A percentile compares a stretch with the other conserved stretches of the same genome.
phyloP scores from a whole-genome alignment of 2,329 filamentous ascomycete genomes.

The Cercospora berteroae region DNA sequence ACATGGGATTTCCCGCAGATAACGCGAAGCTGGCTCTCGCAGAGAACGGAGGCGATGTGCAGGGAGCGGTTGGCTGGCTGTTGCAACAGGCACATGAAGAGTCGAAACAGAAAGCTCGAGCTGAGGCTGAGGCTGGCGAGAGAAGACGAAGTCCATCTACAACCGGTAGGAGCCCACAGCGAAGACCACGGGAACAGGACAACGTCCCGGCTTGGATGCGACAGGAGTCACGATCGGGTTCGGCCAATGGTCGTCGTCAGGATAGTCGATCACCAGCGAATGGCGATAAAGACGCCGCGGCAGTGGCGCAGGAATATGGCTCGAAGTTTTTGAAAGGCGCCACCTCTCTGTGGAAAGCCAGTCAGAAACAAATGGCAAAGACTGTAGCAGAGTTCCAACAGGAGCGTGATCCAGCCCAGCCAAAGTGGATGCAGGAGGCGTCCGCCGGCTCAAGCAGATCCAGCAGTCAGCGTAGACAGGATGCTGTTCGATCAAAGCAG shows the following conservation, averaged over 20 bases:
- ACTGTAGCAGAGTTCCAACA: constrained; percentile 81
- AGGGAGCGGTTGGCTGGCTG: constrained; percentile 83
- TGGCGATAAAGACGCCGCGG: constrained; percentile 71
- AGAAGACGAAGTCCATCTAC: constrained; percentile 22
- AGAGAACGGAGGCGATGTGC: constrained; percentile 78
- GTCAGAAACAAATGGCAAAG: constrained; percentile 88
- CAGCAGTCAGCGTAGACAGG: constrained; percentile 33
- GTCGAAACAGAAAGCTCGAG: constrained; percentile 65
- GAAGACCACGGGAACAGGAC: constrained; percentile 37
- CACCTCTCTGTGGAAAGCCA: constrained; percentile 90
- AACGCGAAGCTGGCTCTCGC: constrained; percentile 77
- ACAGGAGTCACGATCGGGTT: constrained; percentile 51
- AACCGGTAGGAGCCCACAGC: constrained; percentile 26
- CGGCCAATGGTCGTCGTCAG: constrained; percentile 46
- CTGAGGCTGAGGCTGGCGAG: constrained; percentile 33
- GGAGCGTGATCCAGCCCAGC: constrained; percentile 76
- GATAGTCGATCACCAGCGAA: constrained; percentile 55
- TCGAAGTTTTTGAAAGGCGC: constrained; percentile 87
- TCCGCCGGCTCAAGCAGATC: constrained; percentile 31
- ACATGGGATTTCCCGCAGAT: constrained; percentile 89
- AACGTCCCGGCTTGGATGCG: constrained; percentile 63
- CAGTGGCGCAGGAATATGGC: constrained; percentile 78
- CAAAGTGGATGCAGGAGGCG: constrained; percentile 90
- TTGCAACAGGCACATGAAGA: constrained; percentile 87
- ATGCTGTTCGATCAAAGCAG: constrained; percentile 28